Conservation (phyloP, 345 rosid genomes). For the Nephelium lappaceum region DNA sequence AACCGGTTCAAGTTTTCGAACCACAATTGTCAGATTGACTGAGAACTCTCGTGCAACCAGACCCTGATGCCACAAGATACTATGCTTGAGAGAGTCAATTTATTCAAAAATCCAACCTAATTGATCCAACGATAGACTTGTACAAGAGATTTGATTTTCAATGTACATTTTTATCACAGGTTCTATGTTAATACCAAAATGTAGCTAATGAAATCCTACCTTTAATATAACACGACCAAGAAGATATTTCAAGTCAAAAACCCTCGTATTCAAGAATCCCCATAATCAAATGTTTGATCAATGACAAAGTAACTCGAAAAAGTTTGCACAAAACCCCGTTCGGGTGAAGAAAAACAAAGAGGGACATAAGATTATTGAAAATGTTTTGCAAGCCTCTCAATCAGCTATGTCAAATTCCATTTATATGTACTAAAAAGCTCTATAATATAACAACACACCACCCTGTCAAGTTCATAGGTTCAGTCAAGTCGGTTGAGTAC, state of each 20-base stretch:
- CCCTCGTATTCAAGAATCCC: not conserved
- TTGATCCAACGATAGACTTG: not conserved
- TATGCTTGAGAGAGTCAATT: not conserved
- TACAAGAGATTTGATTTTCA: not conserved
- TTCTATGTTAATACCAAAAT: not conserved
- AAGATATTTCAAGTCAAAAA: not conserved
- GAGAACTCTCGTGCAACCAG: not conserved
- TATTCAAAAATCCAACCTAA: not conserved
- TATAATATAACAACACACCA: not conserved
- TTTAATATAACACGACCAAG: not conserved
- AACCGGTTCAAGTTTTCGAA: no score
- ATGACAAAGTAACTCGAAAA: not conserved
- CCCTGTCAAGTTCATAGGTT: not conserved
- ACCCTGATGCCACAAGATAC: not conserved
- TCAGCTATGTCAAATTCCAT: not conserved
- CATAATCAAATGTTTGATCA: no score
- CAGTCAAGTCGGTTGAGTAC: not conserved
- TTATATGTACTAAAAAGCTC: not conserved
- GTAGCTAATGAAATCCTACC: not conserved
- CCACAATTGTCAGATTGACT: not conserved
- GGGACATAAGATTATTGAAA: not conserved
- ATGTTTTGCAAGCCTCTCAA: not conserved
- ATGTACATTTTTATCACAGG: not conserved
- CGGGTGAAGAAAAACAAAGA: not conserved
- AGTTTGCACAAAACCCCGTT: not conserved